Evolutionary conservation across 805 yeast genomes (phyloP).

Genomic region (Brettanomyces bruxellensis): DNA sequence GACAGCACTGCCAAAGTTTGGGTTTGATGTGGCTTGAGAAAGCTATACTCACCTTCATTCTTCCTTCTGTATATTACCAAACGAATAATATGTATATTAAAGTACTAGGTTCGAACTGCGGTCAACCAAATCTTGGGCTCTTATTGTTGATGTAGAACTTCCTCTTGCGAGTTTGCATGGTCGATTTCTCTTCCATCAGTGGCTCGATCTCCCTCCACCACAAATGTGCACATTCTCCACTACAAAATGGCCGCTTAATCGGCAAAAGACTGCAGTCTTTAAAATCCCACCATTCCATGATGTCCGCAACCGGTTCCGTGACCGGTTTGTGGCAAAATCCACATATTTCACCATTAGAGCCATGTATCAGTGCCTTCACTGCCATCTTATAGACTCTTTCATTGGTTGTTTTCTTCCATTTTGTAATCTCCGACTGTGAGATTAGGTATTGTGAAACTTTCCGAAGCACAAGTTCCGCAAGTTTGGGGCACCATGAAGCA

Average conservation of each 20-base stretch:
- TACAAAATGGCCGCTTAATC: conserved; percentile 45
- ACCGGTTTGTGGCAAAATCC: conserved; percentile 39
- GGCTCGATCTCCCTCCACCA: conserved; percentile 20
- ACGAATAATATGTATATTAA: not conserved
- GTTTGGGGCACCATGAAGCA: conserved; percentile 31
- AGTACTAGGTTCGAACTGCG: not conserved
- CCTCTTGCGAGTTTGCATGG: too few relatives aligned
- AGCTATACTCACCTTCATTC: not conserved
- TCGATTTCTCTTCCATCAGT: too few relatives aligned
- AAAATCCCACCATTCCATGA: conserved; percentile 62
- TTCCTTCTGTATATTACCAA: not conserved
- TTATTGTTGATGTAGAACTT: too few relatives aligned
- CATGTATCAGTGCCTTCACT: conserved; percentile 45
- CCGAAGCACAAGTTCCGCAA: conserved; percentile 40
- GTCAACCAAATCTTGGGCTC: too few relatives aligned
- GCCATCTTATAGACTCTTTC: conserved; percentile 35
- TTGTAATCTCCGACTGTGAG: conserved; percentile 42
- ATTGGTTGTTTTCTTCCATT: conserved; percentile 45
- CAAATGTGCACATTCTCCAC: conserved; percentile 34
- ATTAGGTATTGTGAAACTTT: conserved; percentile 42
- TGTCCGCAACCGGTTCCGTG: conserved; percentile 50
- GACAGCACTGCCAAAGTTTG: conserved; percentile 50
- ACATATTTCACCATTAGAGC: conserved; percentile 42
- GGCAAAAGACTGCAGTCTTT: conserved; percentile 42
- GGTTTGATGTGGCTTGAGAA: conserved; percentile 19